phyloP scores from a whole-genome alignment of 2,329 filamentous ascomycete species.

The Microdochium nivale region DNA sequence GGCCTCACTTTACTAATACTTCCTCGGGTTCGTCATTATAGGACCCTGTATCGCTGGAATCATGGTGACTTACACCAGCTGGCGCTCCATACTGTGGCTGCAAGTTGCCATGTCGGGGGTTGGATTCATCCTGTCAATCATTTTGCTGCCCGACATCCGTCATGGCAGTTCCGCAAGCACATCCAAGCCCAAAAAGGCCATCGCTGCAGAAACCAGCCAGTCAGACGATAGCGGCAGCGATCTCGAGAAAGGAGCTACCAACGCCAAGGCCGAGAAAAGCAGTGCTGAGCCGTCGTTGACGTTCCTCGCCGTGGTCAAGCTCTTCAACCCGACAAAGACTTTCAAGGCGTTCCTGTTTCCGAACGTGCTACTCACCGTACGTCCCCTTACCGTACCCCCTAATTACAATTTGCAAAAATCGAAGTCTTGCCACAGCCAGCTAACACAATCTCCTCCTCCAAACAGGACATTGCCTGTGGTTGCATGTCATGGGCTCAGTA shows the following conservation, averaged over 20 bases:
- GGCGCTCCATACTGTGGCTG: slow-evolving; percentile 22
- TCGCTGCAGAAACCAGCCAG: not conserved
- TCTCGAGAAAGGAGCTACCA: not conserved
- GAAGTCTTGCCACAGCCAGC: not conserved
- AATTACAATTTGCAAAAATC: too few species aligned
- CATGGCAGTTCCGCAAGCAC: not conserved
- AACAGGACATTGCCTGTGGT: slow-evolving; percentile 11
- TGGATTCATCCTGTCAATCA: slow-evolving; percentile 15
- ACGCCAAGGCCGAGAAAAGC: not conserved
- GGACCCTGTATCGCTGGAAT: slow-evolving; percentile 21
- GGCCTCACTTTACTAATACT: not conserved
- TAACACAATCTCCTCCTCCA: not conserved
- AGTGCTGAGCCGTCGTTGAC: not conserved
- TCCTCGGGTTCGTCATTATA: not conserved
- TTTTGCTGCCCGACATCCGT: slow-evolving; percentile 12
- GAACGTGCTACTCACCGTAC: slow-evolving; percentile 15
- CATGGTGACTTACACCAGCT: slow-evolving; percentile 18
- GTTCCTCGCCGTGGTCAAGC: slow-evolving; percentile 1
- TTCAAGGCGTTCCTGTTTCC: slow-evolving; percentile 13
- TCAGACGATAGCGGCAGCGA: not conserved
- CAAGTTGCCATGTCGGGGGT: slow-evolving; percentile 20
- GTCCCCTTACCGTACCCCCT: not conserved
- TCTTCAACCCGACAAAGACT: slow-evolving; percentile 13
- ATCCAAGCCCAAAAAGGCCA: not conserved
- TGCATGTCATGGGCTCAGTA: slow-evolving; percentile 25